phyloP scores from a whole-genome alignment of 805 yeast genomes.

The Wickerhamomyces kurtzmanii region DNA sequence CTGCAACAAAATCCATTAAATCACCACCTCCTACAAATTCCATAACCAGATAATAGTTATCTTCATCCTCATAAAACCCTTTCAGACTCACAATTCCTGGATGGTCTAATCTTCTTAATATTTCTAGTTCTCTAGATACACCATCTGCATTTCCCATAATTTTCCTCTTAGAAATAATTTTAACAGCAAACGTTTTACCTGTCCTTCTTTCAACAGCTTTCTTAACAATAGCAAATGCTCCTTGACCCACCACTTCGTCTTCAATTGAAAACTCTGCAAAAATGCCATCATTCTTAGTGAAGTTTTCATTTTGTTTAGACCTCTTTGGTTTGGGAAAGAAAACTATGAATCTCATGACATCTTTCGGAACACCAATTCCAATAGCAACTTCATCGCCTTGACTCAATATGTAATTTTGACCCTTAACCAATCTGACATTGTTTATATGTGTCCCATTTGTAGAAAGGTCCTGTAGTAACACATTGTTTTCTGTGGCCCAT shows the following conservation, averaged over 20 bases:
- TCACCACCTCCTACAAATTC: constrained; percentile 96
- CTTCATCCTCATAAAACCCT: constrained; percentile 78
- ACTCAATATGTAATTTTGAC: constrained; percentile 67
- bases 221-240: constrained; percentile 96
- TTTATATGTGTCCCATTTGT: constrained; percentile 93
- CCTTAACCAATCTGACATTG: constrained; percentile 60
- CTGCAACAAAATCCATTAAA: constrained; percentile 93
- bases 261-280: constrained; percentile 64
- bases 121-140: constrained; percentile 78
- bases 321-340: constrained; percentile 20
- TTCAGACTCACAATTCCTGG: constrained; percentile 77
- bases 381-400: constrained; percentile 93
- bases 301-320: constrained; percentile 2
- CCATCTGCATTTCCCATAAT: constrained; percentile 73
- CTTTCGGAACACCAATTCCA: constrained; percentile 76
- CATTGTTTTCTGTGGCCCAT: constrained; percentile 50
- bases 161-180: constrained; percentile 77
- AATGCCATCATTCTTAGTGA: constrained; percentile 33
- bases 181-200: constrained; percentile 84
- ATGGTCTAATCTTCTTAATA: constrained; percentile 69
- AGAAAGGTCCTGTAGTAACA: constrained; percentile 50
- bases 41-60: constrained; percentile 82
- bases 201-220: constrained; percentile 81
- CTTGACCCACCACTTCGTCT: constrained; percentile 87
- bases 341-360: constrained; percentile 41